Percentiles rank a stretch among this genome's conserved stretches.
These are phyloP conservation scores for Taiwanofungus camphoratus DNA, from an alignment of 1,284 basidiomycete genomes.

Conservation along the genomic window DNA sequence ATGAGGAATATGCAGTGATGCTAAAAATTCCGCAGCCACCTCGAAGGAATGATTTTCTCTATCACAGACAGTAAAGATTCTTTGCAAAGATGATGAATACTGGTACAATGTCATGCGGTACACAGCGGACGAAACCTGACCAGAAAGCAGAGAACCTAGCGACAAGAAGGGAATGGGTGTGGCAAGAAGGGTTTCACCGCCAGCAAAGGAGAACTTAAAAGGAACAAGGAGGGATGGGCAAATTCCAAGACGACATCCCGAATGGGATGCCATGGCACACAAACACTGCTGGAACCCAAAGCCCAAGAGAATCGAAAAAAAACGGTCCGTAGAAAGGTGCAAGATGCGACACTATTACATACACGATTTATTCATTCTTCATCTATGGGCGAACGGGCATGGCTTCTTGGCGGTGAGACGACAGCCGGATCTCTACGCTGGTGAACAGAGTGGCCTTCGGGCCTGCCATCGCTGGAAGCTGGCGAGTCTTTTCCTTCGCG, in stretches of 20 bases:
- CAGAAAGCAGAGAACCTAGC: not conserved
- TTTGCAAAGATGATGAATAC: slow-evolving; percentile 12
- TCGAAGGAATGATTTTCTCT: no score
- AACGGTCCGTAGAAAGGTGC: not conserved
- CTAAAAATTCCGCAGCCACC: no score
- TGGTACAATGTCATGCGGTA: slow-evolving; percentile 19
- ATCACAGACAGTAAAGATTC: not conserved
- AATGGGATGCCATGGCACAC: no score
- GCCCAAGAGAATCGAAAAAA: slow-evolving; percentile 6
- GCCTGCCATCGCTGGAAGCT: slow-evolving; percentile 4
- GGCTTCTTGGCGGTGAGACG: slow-evolving; percentile 12
- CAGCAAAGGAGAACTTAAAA: no score
- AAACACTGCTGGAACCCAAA: not conserved
- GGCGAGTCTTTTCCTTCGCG: slow-evolving; percentile 10
- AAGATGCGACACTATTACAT: not conserved
- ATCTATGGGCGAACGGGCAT: slow-evolving; percentile 17
- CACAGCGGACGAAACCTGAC: slow-evolving; percentile 9
- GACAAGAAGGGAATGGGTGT: not conserved
- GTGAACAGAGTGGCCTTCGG: not conserved
- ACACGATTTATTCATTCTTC: slow-evolving; percentile 8
- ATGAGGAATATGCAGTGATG: no score
- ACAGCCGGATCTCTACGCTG: slow-evolving; percentile 9
- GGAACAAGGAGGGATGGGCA: no score
- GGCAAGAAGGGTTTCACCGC: not conserved
- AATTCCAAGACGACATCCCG: no score